Percentiles rank a stretch among this genome's conserved stretches.
Conservation (phyloP, 352 stramenopile species). For the Globisporangium recalcitrans region DNA sequence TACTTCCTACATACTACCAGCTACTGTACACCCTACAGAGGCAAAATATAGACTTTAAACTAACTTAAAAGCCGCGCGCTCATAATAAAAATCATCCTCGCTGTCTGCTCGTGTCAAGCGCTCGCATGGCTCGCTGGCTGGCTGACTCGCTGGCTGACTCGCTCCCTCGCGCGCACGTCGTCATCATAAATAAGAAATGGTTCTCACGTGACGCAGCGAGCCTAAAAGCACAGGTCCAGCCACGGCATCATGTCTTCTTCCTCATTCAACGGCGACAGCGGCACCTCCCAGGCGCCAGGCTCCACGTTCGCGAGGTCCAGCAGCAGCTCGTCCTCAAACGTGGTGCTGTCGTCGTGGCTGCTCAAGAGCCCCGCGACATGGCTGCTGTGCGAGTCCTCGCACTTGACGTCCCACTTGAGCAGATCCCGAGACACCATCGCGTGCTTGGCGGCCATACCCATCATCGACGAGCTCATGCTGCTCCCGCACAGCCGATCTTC, state of each 20-base stretch:
- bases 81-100: not conserved
- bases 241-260: constrained; percentile 81
- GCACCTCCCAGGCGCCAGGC: constrained; percentile 72
- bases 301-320: constrained; percentile 70
- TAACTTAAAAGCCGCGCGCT: constrained; percentile 11
- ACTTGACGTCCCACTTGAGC: constrained; percentile 51
- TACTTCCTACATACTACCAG: constrained; percentile 10
- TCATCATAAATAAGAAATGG: constrained; percentile 41
- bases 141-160: not conserved
- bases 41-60: constrained; percentile 5
- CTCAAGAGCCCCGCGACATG: constrained; percentile 19
- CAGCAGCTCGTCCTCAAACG: constrained; percentile 65
- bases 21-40: constrained; percentile 20
- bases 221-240: constrained; percentile 79
- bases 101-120: not conserved
- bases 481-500: constrained; percentile 32
- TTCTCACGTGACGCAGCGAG: constrained; percentile 10
- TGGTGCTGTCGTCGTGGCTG: constrained; percentile 29
- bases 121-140: not conserved
- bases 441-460: constrained; percentile 35
- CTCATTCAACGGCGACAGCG: constrained; percentile 77
- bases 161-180: constrained; percentile 5
- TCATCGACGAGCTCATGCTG: constrained; percentile 15
- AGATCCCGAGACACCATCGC: constrained; percentile 65
- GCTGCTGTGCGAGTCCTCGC: constrained; percentile 22